Base-by-base conservation (phyloP, 2,329 filamentous ascomycete species). In the Penicillium hordei region DNA sequence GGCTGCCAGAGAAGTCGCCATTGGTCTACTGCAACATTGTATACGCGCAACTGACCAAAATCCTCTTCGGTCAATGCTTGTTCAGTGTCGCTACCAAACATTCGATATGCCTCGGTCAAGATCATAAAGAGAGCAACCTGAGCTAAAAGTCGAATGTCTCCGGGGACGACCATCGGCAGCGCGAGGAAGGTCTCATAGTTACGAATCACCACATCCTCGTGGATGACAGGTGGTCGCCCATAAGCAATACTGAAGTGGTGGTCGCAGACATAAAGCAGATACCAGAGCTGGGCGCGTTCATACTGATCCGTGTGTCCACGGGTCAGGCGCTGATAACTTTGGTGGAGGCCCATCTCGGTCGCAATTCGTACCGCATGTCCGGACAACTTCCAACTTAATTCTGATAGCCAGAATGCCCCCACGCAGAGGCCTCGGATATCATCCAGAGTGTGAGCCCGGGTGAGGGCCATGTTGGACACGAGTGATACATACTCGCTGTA, bases 231-330 rank as follows among this genome's bases (percentile, higher is more conserved):
- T 1, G 83, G 82, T 3, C 85, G 76, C 2, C 83, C 83, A 53
- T 87, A 86, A 0, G 86, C 73, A 23, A 86, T 86, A 19, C 83
- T 84, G 29, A 87, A 83, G 68, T 88, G 86, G 60, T 87, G 85
- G 64, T 88, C 86, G 65, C 85, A 87, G 1, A 87, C 83, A 64
- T 87, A 88, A 0, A 86, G 71, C 34, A 86, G 68, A 68, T 86
- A 87, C 85, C 85, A 87, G 13, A 87, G 70, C 21, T 85, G 77
- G 4, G 85, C 79, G 36, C 81, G 79, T 57, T 86, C 83, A 55
- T 82, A 79, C 53, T 83, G 77, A 60, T 82, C 77, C 8, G 62
- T 71, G 34, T 78, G 75, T 0, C 81, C 80, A 29, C 77, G 76
- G 1, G 81, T 73, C 43, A 82, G 75, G 63, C 80, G 81, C 45